These are phyloP conservation scores for Alectoria sarmentosa DNA, from an alignment of 495 filamentous ascomycete species.

Conservation along the genomic window DNA sequence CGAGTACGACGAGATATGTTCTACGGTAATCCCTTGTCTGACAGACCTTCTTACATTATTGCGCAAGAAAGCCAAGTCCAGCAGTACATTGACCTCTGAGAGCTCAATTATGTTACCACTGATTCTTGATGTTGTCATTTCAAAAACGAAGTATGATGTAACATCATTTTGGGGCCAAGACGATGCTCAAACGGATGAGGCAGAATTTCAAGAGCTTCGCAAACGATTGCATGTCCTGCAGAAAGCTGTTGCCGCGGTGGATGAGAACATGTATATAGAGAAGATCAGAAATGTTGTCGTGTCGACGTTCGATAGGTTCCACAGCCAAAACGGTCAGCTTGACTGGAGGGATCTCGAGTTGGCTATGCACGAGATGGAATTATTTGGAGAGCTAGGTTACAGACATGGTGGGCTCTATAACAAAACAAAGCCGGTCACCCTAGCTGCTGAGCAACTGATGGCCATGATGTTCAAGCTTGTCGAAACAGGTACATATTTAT, in stretches of 20 bases:
- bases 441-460: constrained; percentile 68
- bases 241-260: constrained; percentile 78
- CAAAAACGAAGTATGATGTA: constrained; percentile 95
- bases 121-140: constrained; percentile 82
- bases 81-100: constrained; percentile 51
- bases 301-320: constrained; percentile 70
- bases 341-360: constrained; percentile 96
- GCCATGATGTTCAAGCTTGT: constrained; percentile 94
- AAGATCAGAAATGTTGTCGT: constrained; percentile 77
- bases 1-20: constrained; percentile 96
- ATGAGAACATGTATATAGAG: constrained; percentile 77
- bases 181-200: constrained; percentile 91
- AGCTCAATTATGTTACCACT: constrained; percentile 74
- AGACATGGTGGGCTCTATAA: constrained; percentile 73
- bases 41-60: constrained; percentile 85
- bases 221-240: constrained; percentile 84
- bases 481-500: constrained; percentile 61
- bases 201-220: constrained; percentile 93
- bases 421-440: constrained; percentile 69
- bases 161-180: constrained; percentile 91
- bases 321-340: constrained; percentile 60
- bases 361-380: constrained; percentile 90
- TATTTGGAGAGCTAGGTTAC: constrained; percentile 90
- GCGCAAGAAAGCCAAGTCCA: constrained; percentile 62
- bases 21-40: constrained; percentile 83